Base-by-base conservation (phyloP, 2,329 filamentous ascomycete species). In the Cercospora sojina region DNA sequence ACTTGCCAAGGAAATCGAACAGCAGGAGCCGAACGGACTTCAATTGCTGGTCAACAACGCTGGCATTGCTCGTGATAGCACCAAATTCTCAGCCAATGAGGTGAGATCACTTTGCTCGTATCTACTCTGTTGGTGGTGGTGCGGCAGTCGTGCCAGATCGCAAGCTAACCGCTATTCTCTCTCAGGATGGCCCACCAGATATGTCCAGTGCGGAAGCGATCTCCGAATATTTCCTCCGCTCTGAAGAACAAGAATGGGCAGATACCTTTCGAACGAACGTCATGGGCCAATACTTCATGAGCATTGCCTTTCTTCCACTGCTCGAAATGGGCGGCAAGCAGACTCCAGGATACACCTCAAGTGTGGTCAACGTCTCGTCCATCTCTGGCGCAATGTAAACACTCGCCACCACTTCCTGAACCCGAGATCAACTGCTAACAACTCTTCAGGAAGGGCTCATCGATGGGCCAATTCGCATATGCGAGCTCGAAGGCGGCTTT, bases 11-110 rank as follows among this genome's bases (percentile, higher is more conserved):
- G 78, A 81, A 63, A 70, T 83, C 10, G 72, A 74, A 58, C 66
- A 77, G 65, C 82, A 82, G 66, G 85, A 87, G 70, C 77, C 58
- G 1, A 80, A 82, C 7, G 84, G 84, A 3, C 82, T 87, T 31
- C 83, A 87, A 64, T 73, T 87, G 55, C 78, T 86, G 6, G 82
- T 86, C 20, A 85, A 85, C 73, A 85, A 85, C 62, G 83, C 83
- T 8, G 83, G 84, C 1, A 80, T 86, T 63, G 83, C 84, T 13
- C 77, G 79, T 32, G 85, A 87, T 51, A 78, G 79, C 59, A 86
- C 84, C 1, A 82, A 81, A 60, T 85, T 82, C 71, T 82, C 59
- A 4, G 27, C 59, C 27, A 62, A 62, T 6, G 41, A 23, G 41
- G 51, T 53, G 8, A 53, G 23, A 18, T 49, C 31, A 8, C 10